Percentiles rank a stretch among this genome's conserved stretches.
These are phyloP conservation scores for Akebia trifoliata DNA, from an alignment of 164 flowering plant species.

Conservation along the genomic window DNA sequence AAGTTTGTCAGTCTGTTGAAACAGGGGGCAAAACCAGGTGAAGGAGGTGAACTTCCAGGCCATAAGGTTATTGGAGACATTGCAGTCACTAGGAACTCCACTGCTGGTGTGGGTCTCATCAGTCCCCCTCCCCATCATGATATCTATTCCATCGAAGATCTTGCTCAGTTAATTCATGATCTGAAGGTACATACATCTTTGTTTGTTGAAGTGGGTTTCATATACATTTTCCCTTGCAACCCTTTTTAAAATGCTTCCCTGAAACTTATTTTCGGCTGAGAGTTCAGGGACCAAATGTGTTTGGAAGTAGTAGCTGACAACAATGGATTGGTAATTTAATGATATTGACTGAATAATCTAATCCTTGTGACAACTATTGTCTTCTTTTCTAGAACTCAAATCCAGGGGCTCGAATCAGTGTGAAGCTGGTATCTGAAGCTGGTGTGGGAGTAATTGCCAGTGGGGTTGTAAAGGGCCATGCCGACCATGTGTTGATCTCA, in stretches of 20 bases:
- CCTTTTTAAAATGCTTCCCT: too few relatives aligned
- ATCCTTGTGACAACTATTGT: not conserved
- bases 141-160: conserved; percentile 98
- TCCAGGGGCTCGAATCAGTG: conserved; percentile 90
- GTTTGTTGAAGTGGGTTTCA: not conserved
- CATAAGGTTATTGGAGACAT: conserved; percentile 98
- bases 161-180: conserved; percentile 95
- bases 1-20: conserved; percentile 12
- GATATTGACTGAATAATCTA: too few relatives aligned
- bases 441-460: conserved; percentile 99
- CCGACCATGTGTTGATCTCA: conserved; percentile 93
- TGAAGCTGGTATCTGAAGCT: conserved; percentile 95
- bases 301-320: too few relatives aligned
- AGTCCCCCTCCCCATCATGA: conserved; percentile 99
- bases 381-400: conserved; percentile 63
- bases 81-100: conserved; percentile 93
- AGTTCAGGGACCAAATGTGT: not conserved
- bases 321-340: too few relatives aligned
- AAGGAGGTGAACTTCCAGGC: conserved; percentile 99
- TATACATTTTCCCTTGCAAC: not conserved
- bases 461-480: conserved; percentile 99
- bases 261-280: too few relatives aligned
- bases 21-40: conserved; percentile 99
- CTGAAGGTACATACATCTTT: conserved; percentile 60
- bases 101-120: conserved; percentile 98